Percentiles rank a stretch among this genome's conserved stretches.
Conservation (phyloP, 331 rosid genomes). For the Rosa hybrid region DNA sequence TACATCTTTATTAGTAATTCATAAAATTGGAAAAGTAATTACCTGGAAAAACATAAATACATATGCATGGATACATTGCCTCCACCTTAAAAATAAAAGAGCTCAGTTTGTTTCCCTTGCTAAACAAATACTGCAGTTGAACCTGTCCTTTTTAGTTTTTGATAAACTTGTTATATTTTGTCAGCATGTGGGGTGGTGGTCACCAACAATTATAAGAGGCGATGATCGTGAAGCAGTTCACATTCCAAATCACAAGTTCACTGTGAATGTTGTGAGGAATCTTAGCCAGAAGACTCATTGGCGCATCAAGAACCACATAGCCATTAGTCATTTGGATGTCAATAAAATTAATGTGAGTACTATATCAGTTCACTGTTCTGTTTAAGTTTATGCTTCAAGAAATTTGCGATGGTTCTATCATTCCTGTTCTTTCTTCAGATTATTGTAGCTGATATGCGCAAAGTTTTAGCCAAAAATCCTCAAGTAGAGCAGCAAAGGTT, state of each 20-base stretch:
- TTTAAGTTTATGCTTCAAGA: conserved; percentile 16
- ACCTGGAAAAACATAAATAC: not conserved
- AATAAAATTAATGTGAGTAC: conserved; percentile 86
- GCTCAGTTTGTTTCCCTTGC: not conserved
- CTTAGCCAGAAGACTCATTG: conserved; percentile 96
- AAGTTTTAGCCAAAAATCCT: conserved; percentile 93
- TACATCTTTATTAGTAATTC: conserved; percentile 12
- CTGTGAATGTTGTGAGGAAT: conserved; percentile 93
- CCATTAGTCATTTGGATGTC: conserved; percentile 93
- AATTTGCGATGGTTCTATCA: conserved; percentile 22
- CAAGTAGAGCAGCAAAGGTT: conserved; percentile 97
- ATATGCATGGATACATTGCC: not conserved
- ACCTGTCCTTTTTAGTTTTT: conserved; percentile 20
- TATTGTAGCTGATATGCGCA: conserved; percentile 98
- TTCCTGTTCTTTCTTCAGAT: conserved; percentile 43
- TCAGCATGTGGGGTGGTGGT: conserved; percentile 99
- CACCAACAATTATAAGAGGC: conserved; percentile 94
- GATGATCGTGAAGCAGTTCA: conserved; percentile 99
- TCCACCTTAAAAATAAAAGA: not conserved
- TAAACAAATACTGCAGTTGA: not conserved
- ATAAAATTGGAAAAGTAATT: not conserved
- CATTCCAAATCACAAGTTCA: conserved; percentile 95
- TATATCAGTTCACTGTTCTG: conserved; percentile 28
- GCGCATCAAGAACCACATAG: conserved; percentile 91
- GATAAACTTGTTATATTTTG: conserved; percentile 25